Base-by-base conservation (phyloP, 805 yeast species). In the Clavispora fructus region DNA sequence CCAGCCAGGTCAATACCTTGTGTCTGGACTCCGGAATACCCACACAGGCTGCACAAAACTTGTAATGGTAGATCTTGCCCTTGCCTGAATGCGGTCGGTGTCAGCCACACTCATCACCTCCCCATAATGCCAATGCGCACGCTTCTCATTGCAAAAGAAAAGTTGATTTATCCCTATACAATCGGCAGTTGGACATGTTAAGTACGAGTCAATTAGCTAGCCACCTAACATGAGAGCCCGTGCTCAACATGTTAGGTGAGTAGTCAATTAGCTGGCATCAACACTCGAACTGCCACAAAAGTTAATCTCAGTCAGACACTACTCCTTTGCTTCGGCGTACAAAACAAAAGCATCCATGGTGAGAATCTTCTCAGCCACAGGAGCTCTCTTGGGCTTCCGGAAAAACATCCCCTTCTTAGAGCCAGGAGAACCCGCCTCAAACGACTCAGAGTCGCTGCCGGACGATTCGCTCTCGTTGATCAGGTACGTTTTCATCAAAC, bases 401-500 rank as follows among this genome's bases (percentile, higher is more conserved):
- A 33, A 33, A 17, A 33, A 33, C 25, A 16, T 10, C 2, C 37
- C 37, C 37, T 16, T 33, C 17, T 19, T 4, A 11, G 28, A 12
- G 8, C 29, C 13, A 17, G 42, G 30, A 2, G 29, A 23, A 3
- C 29, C 27, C 13, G 40, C 27, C 17, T 51, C 54, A 13, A 19
- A 10, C 1, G 40, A 33, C 8, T 51, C 54, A 16, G 41, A 35
- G 28, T 51, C 62, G 30, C 56, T 60, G 23, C 54, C 52, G 25
- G 50, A 44, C 14, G 48, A 41, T 35, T 55, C 59, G 41, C 55
- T 59, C 45, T 58, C 57, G 43, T 61, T 63, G 41, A 67, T 59
- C 19, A 59, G 57, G 49, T 62, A 69, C 38, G 67, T 65, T 32
- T 61, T 61, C 54, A 60, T 59, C 47, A 65, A 53, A 32, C 56